Evolutionary conservation across 257 asterid species (phyloP).

Genomic region (Cinchona pubescens): DNA sequence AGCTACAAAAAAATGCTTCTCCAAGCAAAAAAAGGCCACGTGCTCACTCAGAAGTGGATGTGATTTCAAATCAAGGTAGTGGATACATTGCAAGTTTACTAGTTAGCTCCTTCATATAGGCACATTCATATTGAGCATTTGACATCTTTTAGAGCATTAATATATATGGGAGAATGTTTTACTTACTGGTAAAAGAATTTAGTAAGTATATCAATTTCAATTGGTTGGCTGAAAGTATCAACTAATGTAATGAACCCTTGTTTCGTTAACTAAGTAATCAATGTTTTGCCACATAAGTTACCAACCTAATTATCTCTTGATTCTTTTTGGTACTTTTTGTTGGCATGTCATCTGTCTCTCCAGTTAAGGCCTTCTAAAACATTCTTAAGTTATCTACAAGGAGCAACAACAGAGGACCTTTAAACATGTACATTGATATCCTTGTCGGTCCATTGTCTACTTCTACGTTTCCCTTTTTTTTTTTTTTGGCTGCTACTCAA

Average conservation of each 20-base stretch:
- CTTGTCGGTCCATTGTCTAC: no score
- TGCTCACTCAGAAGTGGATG: constrained; percentile 37
- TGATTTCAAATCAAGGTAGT: constrained; percentile 55
- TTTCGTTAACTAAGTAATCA: neutral
- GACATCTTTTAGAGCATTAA: neutral
- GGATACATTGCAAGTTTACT: neutral
- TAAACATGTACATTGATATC: no score
- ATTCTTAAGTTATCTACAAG: neutral
- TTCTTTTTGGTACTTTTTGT: no score
- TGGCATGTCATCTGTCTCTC: neutral
- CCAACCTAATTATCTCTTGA: no score
- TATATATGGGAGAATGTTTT: no score
- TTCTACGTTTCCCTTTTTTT: neutral
- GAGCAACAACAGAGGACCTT: no score
- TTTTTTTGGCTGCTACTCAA: neutral
- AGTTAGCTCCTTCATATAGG: neutral
- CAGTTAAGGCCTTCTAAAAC: neutral
- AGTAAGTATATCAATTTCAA: no score
- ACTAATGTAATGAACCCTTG: neutral
- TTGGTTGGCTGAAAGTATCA: neutral
- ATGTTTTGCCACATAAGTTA: neutral
- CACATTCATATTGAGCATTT: neutral
- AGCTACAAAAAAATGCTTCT: constrained; percentile 40
- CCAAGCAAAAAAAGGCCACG: constrained; percentile 58
- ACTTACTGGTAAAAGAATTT: neutral